Conservation (phyloP, 495 filamentous ascomycete genomes). For the Neurospora sp. region DNA sequence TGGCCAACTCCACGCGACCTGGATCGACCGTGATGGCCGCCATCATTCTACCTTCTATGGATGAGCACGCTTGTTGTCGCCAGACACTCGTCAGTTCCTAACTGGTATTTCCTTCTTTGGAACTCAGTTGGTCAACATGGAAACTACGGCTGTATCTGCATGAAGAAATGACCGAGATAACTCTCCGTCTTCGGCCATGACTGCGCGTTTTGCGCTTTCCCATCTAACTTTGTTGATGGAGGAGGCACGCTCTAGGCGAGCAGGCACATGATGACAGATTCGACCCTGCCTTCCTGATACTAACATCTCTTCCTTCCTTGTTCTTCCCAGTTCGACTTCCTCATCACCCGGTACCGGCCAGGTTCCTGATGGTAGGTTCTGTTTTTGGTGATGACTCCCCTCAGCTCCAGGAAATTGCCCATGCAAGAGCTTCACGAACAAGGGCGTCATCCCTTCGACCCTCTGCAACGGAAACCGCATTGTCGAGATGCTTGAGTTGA, state of each 20-base stretch:
- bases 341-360: background rate
- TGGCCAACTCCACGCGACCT: background rate
- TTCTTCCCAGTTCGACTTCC: background rate
- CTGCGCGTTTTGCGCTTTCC: background rate
- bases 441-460: background rate
- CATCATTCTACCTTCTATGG: background rate
- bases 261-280: background rate
- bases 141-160: background rate
- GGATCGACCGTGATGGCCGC: background rate
- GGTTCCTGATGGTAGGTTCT: background rate
- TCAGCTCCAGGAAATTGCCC: background rate
- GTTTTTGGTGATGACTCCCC: background rate
- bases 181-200: background rate
- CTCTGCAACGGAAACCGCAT: background rate
- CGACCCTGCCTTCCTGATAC: background rate
- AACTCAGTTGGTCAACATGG: background rate
- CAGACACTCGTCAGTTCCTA: background rate
- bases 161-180: background rate
- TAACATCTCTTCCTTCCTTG: background rate
- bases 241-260: background rate
- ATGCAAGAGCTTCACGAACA: background rate
- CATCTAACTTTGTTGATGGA: background rate
- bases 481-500: background rate
- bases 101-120: background rate
- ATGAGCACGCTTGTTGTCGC: background rate